Percentiles rank a stretch among this genome's conserved stretches.
These are phyloP conservation scores for Coffea humblotiana DNA, from an alignment of 305 asterid species.

Conservation along the genomic window DNA sequence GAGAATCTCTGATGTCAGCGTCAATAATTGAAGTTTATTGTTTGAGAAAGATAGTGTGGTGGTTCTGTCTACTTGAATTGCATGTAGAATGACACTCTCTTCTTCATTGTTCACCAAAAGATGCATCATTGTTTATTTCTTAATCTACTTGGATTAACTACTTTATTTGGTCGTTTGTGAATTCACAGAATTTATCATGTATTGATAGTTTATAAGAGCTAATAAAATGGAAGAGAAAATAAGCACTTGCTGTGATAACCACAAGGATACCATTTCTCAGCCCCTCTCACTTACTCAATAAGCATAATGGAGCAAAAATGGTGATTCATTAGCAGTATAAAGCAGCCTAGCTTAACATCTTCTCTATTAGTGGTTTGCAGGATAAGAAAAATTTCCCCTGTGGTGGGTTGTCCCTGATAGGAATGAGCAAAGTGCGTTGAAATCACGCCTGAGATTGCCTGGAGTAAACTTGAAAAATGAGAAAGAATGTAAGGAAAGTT, in stretches of 20 bases:
- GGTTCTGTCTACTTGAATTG: background rate
- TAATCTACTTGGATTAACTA: background rate
- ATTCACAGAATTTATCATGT: background rate
- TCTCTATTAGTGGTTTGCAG: constrained; percentile 2
- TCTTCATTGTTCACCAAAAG: background rate
- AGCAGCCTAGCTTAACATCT: background rate
- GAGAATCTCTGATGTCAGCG: background rate
- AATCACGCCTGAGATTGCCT: background rate
- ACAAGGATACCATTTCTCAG: background rate
- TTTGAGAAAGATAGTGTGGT: background rate
- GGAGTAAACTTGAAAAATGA: constrained; percentile 6
- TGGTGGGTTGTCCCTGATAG: background rate
- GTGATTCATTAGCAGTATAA: background rate
- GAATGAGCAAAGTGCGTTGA: background rate
- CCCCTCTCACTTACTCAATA: background rate
- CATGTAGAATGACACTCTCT: background rate
- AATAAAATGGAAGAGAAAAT: background rate
- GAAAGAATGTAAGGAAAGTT: constrained; percentile 4
- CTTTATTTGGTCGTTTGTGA: background rate
- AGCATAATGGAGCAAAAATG: background rate
- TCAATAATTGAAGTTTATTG: background rate
- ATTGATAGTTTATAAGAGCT: background rate
- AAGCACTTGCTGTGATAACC: background rate
- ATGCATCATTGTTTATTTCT: background rate
- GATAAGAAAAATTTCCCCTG: background rate